Base-by-base conservation (phyloP, 805 yeast species). In the Wickerhamomyces tratensis region DNA sequence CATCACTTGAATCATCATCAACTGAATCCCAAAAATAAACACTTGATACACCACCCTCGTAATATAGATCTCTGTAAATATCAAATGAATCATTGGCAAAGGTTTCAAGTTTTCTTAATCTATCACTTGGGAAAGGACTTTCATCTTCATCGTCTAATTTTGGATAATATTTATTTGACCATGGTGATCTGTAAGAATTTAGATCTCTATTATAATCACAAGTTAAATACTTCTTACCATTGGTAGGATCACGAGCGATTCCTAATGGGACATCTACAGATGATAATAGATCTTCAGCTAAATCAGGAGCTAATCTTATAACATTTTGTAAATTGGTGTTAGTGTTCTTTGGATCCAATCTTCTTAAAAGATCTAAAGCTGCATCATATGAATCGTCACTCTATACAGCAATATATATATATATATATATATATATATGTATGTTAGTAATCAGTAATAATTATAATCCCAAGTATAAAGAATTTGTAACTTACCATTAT, bases 181-280 rank as follows among this genome's bases (percentile, higher is more conserved):
- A 88, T 6, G 98, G 98, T 0, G 95, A 85, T 52, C 98, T 73
- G 63, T 74, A 85, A 20, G 89, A 80, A 62, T 91, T 98, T 7
- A 95, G 89, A 57, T 91, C 98, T 51, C 98, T 74, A 63, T 91
- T 91, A 61, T 91, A 91, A 61, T 91, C 98, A 64, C 98, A 91
- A 41, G 89, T 76, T 44, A 91, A 71, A 58, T 71, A 91, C 45
- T 73, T 74, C 62, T 83, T 83, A 10, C 85, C 85, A 2, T 42
- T 38, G 29, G 56, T 49, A 7, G 49, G 45, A 40, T 55, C 59
- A 30, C 46, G 45, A 2, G 58, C 46, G 37, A 76, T 65, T 35
- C 67, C 63, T 51, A 91, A 68, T 26, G 98, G 98, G 41, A 82
- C 80, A 63, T 91, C 98, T 11, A 91, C 88, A 0, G 93, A 75